These are phyloP conservation scores for Colletotrichum sp. DNA, from an alignment of 2,329 filamentous ascomycete genomes.

Conservation along the genomic window DNA sequence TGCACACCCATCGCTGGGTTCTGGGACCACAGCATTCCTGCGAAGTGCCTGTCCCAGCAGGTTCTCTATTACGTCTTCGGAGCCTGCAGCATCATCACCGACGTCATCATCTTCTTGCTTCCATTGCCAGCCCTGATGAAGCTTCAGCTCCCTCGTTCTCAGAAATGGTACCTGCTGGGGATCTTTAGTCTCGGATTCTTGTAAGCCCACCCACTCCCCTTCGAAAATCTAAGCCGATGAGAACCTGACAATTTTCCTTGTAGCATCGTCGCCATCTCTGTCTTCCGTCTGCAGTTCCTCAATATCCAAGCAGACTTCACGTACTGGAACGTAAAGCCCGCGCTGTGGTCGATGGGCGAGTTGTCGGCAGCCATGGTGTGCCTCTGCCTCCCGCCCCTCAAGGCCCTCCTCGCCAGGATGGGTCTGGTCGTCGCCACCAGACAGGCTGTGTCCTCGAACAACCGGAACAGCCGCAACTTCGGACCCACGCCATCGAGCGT, in stretches of 20 bases:
- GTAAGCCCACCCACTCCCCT: constrained; percentile 17
- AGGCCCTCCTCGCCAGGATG: neutral
- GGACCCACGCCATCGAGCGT: neutral
- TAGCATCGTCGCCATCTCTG: constrained; percentile 28
- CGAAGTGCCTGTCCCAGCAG: constrained; percentile 23
- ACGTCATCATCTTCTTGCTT: constrained; percentile 29
- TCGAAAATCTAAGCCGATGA: neutral
- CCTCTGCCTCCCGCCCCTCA: constrained; percentile 26
- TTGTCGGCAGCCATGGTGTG: constrained; percentile 25
- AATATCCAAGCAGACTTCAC: constrained; percentile 19
- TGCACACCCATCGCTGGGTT: constrained; percentile 30
- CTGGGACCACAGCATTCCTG: constrained; percentile 27
- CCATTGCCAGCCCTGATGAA: constrained; percentile 29
- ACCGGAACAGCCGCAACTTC: neutral
- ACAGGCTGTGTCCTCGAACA: neutral
- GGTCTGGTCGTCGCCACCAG: neutral
- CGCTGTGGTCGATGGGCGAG: constrained; percentile 27
- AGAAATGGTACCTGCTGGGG: constrained; percentile 27
- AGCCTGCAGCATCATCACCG: constrained; percentile 28
- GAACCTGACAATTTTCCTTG: neutral
- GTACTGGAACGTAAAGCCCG: constrained; percentile 26
- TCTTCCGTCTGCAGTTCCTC: constrained; percentile 26
- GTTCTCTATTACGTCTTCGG: constrained; percentile 27
- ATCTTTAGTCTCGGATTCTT: constrained; percentile 33
- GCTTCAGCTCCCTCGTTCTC: constrained; percentile 25